Evolutionary conservation across 495 filamentous ascomycete genomes (phyloP), one percentile per base, ranked within the genome.

Genomic region (Amniculicola lignicola): DNA sequence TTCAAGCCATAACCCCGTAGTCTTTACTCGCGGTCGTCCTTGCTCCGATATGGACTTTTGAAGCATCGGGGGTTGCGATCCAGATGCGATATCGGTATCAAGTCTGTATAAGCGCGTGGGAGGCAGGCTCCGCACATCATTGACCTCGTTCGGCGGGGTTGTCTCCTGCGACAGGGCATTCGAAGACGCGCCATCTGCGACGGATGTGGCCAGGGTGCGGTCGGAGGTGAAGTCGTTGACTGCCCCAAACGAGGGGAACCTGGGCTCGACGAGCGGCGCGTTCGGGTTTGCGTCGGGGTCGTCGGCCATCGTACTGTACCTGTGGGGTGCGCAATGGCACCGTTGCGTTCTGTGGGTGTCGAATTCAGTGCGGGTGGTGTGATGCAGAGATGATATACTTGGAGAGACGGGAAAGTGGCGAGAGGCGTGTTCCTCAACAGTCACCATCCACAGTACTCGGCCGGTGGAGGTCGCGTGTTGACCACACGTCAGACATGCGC

Each of bases 291-390:
- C 21, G 15, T 19, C 7, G 31, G 29, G 9, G 33, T 11, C 21
- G 44, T 55, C 38, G 21, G 43, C 28, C 58, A 61, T 61, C 36
- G 58, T 28, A n/a, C n/a, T n/a, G n/a, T n/a, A n/a, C n/a, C n/a
- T n/a, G n/a, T n/a, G n/a, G n/a, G n/a, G n/a, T n/a, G n/a, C n/a
- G n/a, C n/a, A n/a, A n/a, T n/a, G n/a, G n/a, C n/a, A n/a, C n/a
- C n/a, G n/a, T n/a, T n/a, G n/a, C n/a, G n/a, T n/a, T n/a, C n/a
- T n/a, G n/a, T n/a, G n/a, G n/a, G n/a, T n/a, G n/a, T n/a, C n/a
- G n/a, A n/a, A n/a, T n/a, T n/a, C n/a, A n/a, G n/a, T n/a, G n/a
- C n/a, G n/a, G n/a, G n/a, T n/a, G n/a, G n/a, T n/a, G n/a, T n/a
- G n/a, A n/a, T n/a, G n/a, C n/a, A n/a, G n/a, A n/a, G n/a, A n/a